Base-by-base conservation (phyloP, 768 basidiomycete species). In the Phallus indusiatus region DNA sequence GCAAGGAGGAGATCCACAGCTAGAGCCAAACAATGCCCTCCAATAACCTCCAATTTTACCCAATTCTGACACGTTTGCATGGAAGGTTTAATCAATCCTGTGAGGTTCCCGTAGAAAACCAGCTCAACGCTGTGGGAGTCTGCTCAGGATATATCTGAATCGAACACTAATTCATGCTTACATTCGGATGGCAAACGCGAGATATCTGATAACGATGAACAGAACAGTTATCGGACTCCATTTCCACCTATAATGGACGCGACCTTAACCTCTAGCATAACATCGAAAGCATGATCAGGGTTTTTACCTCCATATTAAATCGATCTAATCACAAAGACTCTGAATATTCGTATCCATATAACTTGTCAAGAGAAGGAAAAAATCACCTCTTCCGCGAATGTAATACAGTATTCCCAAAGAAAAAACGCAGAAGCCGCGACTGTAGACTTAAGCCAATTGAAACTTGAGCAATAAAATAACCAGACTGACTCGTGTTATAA, bases 401-500 rank as follows among this genome's bases (percentile, higher is more conserved):
- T 58, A 18, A 58, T 51, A 52, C 56, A 58, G 49, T 51, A 52
- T n/a, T 58, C 56, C 56, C 56, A 58, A 22, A 58, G 34, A 21
- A 35, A 53, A 46, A 58, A 58, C 4, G 22, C 22, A 18, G 56
- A 58, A 5, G 56, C 56, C 50, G 56, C 56, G 48, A 58, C 56
- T 58, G 33, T 1, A 37, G 8, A 37, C 16, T 8, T 37, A 37
- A 8, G 36, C 36, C 16, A 37, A 37, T 16, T 37, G 8, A 37
- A 8, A 16, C 8, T 37, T 8, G 16, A 37, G 8, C 16, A 37
- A 8, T 8, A 37, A 8, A 37, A 37, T 8, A 37, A 37, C 8
- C 8, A 37, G 16, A 37, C 36, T 8, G 8, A 37, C 36, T 37
- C 8, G 36, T 37, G 16, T 37, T 37, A 16, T 37, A 37, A 16